Evolutionary conservation across 306 rosid species (phyloP).

Genomic region (Vigna trinervia): DNA sequence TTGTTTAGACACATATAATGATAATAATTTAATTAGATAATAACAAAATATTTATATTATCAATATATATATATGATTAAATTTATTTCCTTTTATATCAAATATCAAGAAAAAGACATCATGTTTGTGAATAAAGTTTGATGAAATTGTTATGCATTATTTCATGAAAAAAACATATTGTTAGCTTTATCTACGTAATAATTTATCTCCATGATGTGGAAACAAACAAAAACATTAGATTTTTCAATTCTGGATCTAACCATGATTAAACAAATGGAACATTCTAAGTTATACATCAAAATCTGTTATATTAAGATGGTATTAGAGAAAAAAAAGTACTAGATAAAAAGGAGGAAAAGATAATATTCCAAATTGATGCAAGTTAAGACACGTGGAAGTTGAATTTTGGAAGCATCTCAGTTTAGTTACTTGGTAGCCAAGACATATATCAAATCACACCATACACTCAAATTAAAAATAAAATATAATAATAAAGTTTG

Average conservation of each 20-base stretch:
- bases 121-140: background rate
- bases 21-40: background rate
- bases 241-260: background rate
- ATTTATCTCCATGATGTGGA: background rate
- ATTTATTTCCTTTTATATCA: background rate
- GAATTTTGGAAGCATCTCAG: background rate
- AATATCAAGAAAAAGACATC: background rate
- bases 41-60: background rate
- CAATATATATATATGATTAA: background rate
- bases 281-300: no score
- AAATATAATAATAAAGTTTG: no score
- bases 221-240: slow-evolving; percentile 6
- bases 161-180: background rate
- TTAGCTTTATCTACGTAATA: background rate
- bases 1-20: background rate
- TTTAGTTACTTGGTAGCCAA: background rate
- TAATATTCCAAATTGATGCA: background rate
- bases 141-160: no score
- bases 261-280: no score
- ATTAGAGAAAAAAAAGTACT: no score
- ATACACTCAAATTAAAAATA: background rate
- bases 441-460: background rate
- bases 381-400: no score
- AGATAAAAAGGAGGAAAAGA: no score
- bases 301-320: no score